Percentiles rank a stretch among this genome's conserved stretches.
These are phyloP conservation scores for Penicillium salamii DNA, from an alignment of 495 filamentous ascomycete species.

Conservation along the genomic window DNA sequence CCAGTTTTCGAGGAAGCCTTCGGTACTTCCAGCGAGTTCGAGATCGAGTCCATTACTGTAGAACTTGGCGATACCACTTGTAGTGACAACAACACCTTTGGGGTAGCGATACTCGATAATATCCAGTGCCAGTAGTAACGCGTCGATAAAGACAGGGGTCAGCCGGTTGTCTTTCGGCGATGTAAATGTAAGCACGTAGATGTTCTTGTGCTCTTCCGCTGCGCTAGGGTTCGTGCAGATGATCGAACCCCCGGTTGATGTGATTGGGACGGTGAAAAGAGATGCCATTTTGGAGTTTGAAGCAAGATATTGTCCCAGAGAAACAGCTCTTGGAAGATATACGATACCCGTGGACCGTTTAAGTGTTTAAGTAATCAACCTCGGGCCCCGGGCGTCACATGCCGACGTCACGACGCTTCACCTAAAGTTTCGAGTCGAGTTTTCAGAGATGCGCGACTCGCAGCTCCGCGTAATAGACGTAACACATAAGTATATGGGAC, in stretches of 20 bases:
- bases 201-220: constrained; percentile 27
- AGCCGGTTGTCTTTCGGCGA: constrained; percentile 75
- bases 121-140: constrained; percentile 67
- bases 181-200: constrained; percentile 73
- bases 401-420: too few relatives aligned
- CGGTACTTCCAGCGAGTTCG: constrained; percentile 46
- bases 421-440: too few relatives aligned
- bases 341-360: too few relatives aligned
- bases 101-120: constrained; percentile 64
- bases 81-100: constrained; percentile 72
- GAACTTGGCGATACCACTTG: constrained; percentile 71
- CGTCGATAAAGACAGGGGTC: constrained; percentile 59
- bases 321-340: too few relatives aligned
- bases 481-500: too few relatives aligned
- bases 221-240: constrained; percentile 54
- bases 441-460: too few relatives aligned
- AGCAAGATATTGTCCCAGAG: constrained; percentile 2
- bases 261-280: constrained; percentile 46
- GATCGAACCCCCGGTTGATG: constrained; percentile 49
- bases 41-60: constrained; percentile 79
- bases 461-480: too few relatives aligned
- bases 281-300: constrained; percentile 21
- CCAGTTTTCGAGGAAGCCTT: constrained; percentile 51
- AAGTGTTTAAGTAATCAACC: not conserved
- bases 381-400: not conserved